Evolutionary conservation across 1,284 basidiomycete species (phyloP).

Genomic region (Coniferiporia sulphurascens): DNA sequence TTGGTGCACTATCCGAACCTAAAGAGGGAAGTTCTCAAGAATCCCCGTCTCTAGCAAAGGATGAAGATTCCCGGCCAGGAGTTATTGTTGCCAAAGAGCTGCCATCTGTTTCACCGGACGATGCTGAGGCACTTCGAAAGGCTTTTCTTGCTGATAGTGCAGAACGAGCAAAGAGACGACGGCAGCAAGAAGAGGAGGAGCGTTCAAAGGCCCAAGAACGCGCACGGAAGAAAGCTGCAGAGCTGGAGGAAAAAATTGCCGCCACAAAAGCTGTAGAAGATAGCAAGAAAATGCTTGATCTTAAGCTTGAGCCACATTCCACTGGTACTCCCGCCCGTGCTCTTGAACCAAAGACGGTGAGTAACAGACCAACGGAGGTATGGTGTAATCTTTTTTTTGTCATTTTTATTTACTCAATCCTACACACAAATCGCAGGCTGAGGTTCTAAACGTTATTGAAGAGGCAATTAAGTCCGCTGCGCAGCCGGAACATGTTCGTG

Average conservation of each 20-base stretch:
- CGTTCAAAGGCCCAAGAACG: constrained; percentile 80
- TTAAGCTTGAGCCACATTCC: background rate
- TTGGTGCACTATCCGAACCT: constrained; percentile 5
- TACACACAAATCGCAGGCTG: constrained; percentile 13
- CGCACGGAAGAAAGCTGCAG: constrained; percentile 80
- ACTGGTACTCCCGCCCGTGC: background rate
- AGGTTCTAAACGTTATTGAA: constrained; percentile 17
- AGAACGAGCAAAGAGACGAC: constrained; percentile 74
- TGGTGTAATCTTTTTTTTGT: background rate
- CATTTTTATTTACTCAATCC: background rate
- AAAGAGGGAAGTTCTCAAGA: background rate
- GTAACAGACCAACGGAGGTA: constrained; percentile 22
- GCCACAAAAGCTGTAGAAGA: constrained; percentile 32
- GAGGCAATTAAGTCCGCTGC: constrained; percentile 11
- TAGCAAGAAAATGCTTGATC: constrained; percentile 16
- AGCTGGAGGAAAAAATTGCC: constrained; percentile 72
- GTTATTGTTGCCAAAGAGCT: constrained; percentile 29
- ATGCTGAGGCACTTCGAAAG: constrained; percentile 71
- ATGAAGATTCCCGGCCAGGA: constrained; percentile 5
- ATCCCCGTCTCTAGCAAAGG: background rate
- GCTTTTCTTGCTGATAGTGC: constrained; percentile 88
- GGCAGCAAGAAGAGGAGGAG: constrained; percentile 84
- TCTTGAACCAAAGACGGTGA: background rate
- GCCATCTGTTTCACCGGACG: constrained; percentile 38
- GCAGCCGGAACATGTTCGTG: background rate